Base-by-base conservation (phyloP, 306 rosid species). In the barrel medic (Medicago truncatula) region DNA sequence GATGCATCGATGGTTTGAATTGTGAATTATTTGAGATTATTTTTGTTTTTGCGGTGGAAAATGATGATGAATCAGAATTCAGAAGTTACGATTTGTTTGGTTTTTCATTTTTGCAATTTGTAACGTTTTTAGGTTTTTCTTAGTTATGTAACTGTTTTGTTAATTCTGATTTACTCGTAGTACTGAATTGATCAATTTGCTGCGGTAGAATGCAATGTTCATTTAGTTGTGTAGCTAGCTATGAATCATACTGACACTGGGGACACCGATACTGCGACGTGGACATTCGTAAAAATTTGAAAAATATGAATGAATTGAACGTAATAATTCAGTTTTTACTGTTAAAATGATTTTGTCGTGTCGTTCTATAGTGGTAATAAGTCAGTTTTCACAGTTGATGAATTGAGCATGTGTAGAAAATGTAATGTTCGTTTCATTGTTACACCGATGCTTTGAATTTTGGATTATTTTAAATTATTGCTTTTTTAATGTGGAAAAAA, bases 1-100 rank as follows among this genome's bases (percentile, higher is more conserved):
- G 12, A 28, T 83, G 17, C 46, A 40, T 67, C 71, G 7, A 14
- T 25, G 40, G 58, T 80, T 77, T 11, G n/a, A 68, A 73, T 84
- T 64, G 38, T 43, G 13, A 46, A 44, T 67, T 72, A 28, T 82
- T 74, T 8, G n/a, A 7, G 8, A 65, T 38, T 65, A 50, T 39
- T 13, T 1, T 25, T 20, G 47, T 13, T 46, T 46, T 46, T 6
- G 16, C 25, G 31, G 62, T 67, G 2, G 31, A 43, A 13, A 9
- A 11, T 16, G 0, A 8, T 21, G 28, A 74, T 28, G 31, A 28
- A 28, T 28, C 31, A 28, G 31, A 25, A 25, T 61, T 65, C 52
- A 39, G 52, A 56, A 52, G 31, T 38, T 14, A 1, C 13, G 67
- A 73, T 52, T 50, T 50, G 44, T 36, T 58, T 57, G 11, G 2